Conservation (phyloP, 192 early-diverging fungal genomes). For the Backusella australiensis region DNA sequence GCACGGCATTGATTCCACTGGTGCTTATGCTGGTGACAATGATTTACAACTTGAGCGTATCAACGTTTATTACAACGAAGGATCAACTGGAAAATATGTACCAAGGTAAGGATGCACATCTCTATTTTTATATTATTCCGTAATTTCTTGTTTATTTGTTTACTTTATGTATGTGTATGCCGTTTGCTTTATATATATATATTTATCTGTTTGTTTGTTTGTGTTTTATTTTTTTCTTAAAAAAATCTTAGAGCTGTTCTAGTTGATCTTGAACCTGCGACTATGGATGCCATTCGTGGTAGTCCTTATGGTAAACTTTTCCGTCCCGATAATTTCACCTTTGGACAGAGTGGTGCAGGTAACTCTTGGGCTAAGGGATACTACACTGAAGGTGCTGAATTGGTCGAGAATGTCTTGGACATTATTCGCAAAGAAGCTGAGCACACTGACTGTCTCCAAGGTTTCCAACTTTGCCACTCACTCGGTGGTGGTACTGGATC, state of each 20-base stretch:
- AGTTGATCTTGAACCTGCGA: slow-evolving; percentile 79
- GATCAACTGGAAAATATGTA: slow-evolving; percentile 64
- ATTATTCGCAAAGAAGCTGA: slow-evolving; percentile 68
- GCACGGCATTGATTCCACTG: slow-evolving; percentile 70
- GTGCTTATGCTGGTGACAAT: slow-evolving; percentile 60
- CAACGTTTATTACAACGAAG: slow-evolving; percentile 85
- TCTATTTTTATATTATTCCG: not conserved
- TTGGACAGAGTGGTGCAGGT: slow-evolving; percentile 77
- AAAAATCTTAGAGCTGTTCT: slow-evolving; percentile 49
- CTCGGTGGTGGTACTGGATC: slow-evolving; percentile 74
- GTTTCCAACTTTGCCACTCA: slow-evolving; percentile 74
- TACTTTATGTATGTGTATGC: not conserved
- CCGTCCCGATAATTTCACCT: slow-evolving; percentile 68
- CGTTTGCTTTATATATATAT: not conserved
- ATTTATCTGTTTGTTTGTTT: slow-evolving; percentile 13
- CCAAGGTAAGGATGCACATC: slow-evolving; percentile 41
- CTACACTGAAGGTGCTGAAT: slow-evolving; percentile 76
- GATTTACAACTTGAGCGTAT: slow-evolving; percentile 75
- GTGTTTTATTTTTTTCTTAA: not conserved
- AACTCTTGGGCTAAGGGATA: slow-evolving; percentile 95
- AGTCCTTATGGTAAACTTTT: slow-evolving; percentile 59
- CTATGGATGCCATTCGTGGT: slow-evolving; percentile 61
- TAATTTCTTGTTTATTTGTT: not conserved
- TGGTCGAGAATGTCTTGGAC: slow-evolving; percentile 65
- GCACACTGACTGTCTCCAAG: slow-evolving; percentile 63